These are phyloP conservation scores for Pulveroboletus sp. DNA, from an alignment of 768 basidiomycete genomes.

Conservation along the genomic window DNA sequence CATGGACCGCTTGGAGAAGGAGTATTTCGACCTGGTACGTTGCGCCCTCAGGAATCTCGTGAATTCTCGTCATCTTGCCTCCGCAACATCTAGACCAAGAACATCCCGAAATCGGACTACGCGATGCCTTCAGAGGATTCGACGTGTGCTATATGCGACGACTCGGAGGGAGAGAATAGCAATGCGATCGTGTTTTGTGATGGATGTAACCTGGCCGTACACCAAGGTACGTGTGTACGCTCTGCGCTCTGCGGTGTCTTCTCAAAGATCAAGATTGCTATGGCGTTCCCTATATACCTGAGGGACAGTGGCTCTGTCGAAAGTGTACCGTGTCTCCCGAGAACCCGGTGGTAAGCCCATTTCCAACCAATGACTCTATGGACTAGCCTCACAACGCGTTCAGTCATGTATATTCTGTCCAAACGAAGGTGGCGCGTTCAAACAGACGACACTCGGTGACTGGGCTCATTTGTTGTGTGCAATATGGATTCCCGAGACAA, in stretches of 20 bases:
- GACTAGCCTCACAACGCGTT: background rate
- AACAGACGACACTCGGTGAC: conserved; percentile 87
- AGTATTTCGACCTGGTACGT: conserved; percentile 93
- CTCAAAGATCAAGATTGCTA: conserved; percentile 77
- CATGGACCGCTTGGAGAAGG: conserved; percentile 98
- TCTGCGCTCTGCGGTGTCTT: background rate
- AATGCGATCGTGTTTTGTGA: conserved; percentile 99
- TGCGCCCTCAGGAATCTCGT: conserved; percentile 3
- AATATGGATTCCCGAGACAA: conserved; percentile 95
- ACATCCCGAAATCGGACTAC: conserved; percentile 84
- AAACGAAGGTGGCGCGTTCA: conserved; percentile 96
- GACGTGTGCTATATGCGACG: conserved; percentile 95
- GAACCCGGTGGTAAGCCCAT: conserved; percentile 77
- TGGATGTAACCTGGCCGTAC: conserved; percentile 98
- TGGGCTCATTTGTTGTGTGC: conserved; percentile 98
- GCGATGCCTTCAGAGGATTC: conserved; percentile 93
- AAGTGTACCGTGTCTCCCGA: conserved; percentile 99
- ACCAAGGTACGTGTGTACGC: conserved; percentile 71
- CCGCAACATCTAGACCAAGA: conserved; percentile 67
- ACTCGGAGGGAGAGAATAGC: conserved; percentile 97
- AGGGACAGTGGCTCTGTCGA: conserved; percentile 98
- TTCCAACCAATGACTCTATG: background rate
- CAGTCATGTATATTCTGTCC: conserved; percentile 96
- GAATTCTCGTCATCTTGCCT: conserved; percentile 1
- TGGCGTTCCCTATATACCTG: conserved; percentile 98